These are phyloP conservation scores for Thermomyces lanuginosus DNA, from an alignment of 2,329 filamentous ascomycete genomes.

Conservation along the genomic window DNA sequence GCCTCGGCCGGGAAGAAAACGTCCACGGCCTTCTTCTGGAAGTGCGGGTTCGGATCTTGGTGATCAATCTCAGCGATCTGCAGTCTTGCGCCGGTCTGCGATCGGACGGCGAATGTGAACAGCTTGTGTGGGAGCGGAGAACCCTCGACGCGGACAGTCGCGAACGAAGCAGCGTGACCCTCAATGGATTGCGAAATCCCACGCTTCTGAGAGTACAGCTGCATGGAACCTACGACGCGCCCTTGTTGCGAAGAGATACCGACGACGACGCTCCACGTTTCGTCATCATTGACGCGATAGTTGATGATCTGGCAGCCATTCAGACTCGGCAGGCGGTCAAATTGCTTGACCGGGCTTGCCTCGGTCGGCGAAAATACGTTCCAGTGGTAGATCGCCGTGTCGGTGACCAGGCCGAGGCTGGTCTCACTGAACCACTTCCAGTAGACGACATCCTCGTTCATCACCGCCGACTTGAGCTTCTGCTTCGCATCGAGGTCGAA, in stretches of 20 bases:
- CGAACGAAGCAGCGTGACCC: slow-evolving; percentile 89
- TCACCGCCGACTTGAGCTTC: slow-evolving; percentile 91
- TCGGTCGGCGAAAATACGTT: slow-evolving; percentile 80
- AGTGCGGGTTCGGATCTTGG: slow-evolving; percentile 70
- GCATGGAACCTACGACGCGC: slow-evolving; percentile 88
- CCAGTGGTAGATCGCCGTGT: slow-evolving; percentile 89
- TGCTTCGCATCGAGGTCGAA: slow-evolving; percentile 87
- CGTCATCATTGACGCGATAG: slow-evolving; percentile 87
- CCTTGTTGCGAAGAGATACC: slow-evolving; percentile 89
- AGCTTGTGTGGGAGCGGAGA: slow-evolving; percentile 83
- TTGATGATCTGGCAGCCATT: slow-evolving; percentile 96
- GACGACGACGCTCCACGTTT: slow-evolving; percentile 96
- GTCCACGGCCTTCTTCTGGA: slow-evolving; percentile 91
- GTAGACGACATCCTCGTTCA: slow-evolving; percentile 95
- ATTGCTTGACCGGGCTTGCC: slow-evolving; percentile 69
- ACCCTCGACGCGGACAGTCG: slow-evolving; percentile 73
- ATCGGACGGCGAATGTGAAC: slow-evolving; percentile 90
- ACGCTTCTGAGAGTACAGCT: slow-evolving; percentile 88
- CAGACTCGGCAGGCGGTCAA: slow-evolving; percentile 85
- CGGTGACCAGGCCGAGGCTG: slow-evolving; percentile 77
- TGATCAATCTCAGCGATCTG: slow-evolving; percentile 98
- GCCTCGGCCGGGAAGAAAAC: slow-evolving; percentile 96
- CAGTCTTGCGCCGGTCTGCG: slow-evolving; percentile 76
- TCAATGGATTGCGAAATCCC: slow-evolving; percentile 97
- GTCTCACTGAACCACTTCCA: slow-evolving; percentile 98